Base-by-base conservation (phyloP, 441 rosid species). In the Flueggea neowawraea region DNA sequence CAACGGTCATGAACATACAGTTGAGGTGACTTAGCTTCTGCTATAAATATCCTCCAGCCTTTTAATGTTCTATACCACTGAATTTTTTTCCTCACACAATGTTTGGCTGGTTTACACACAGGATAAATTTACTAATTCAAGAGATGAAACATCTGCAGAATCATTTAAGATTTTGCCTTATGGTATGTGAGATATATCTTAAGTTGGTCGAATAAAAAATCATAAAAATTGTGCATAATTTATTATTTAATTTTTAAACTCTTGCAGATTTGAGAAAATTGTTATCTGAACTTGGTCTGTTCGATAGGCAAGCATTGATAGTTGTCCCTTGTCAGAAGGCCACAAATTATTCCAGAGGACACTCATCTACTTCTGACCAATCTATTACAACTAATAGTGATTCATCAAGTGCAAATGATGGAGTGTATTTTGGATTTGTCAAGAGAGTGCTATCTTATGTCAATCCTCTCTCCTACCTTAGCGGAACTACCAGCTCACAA, bases 401-500 rank as follows among this genome's bases (percentile, higher is more conserved):
- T 60, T 62, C 82, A 57, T 70, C 78, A 15, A 43, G 60, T 71
- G 79, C 28, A 52, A 79, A 59, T 58, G 72, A 16, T 51, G 86
- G 83, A 57, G 91, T 97, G 62, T 86, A 90, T 78, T 86, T 88
- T 68, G 80, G 76, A 55, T 77, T 53, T 17, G 43, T 81, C 55
- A 84, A 64, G 74, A 81, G 86, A 66, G 5, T 85, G 48, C 67
- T 90, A 33, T 93, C 96, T 39, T 93, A 80, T n/a, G 55, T 78
- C 52, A 93, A 90, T 68, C 98, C 97, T 28, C 78, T 93, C 57
- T 85, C 97, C 56, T 90, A 93, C 76, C 64, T 88, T 48, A 82
- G 87, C 56, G 73, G 78, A 49, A 48, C 58, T 52, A 52, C 80
- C 50, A 78, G 58, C 68, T 62, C 86, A 55, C 74, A 96, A 66